phyloP scores from a whole-genome alignment of 768 basidiomycete species.

The Ramaria sp. region DNA sequence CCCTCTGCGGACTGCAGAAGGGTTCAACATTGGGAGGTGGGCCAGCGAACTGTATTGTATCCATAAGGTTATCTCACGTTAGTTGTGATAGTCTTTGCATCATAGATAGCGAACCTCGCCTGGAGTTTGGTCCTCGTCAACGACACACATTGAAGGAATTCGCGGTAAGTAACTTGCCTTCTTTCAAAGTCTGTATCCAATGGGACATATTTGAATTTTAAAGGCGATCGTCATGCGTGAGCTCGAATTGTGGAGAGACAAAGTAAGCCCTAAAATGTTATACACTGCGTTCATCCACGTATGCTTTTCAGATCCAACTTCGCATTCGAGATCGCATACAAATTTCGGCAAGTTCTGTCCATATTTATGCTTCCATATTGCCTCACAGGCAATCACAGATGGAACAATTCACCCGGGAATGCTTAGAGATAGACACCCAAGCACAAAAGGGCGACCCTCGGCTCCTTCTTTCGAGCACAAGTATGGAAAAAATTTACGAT shows the following conservation, averaged over 20 bases:
- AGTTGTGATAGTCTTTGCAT: conserved; percentile 51
- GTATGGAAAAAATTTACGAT: conserved; percentile 87
- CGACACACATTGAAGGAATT: conserved; percentile 92
- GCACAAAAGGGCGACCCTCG: conserved; percentile 27
- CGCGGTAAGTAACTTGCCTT: conserved; percentile 33
- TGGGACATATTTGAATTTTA: conserved; percentile 5
- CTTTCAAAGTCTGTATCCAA: background rate
- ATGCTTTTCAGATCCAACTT: conserved; percentile 58
- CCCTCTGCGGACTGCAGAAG: conserved; percentile 80
- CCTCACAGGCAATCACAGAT: conserved; percentile 36
- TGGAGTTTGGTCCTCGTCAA: conserved; percentile 82
- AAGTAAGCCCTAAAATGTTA: conserved; percentile 34
- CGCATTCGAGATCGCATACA: conserved; percentile 88
- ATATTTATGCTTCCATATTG: background rate
- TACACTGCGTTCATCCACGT: background rate
- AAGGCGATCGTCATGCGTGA: conserved; percentile 86
- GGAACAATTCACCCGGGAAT: conserved; percentile 94
- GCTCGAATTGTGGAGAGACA: conserved; percentile 92
- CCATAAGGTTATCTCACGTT: conserved; percentile 1
- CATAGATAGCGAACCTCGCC: conserved; percentile 71
- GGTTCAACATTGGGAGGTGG: conserved; percentile 79
- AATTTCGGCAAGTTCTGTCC: conserved; percentile 48
- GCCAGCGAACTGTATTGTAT: background rate
- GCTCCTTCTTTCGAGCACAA: conserved; percentile 17
- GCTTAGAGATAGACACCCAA: conserved; percentile 78